A percentile compares a stretch with the other conserved stretches of the same genome.
Evolutionary conservation across 1,284 basidiomycete species (phyloP).

Genomic region (Apiotrichum siamense): DNA sequence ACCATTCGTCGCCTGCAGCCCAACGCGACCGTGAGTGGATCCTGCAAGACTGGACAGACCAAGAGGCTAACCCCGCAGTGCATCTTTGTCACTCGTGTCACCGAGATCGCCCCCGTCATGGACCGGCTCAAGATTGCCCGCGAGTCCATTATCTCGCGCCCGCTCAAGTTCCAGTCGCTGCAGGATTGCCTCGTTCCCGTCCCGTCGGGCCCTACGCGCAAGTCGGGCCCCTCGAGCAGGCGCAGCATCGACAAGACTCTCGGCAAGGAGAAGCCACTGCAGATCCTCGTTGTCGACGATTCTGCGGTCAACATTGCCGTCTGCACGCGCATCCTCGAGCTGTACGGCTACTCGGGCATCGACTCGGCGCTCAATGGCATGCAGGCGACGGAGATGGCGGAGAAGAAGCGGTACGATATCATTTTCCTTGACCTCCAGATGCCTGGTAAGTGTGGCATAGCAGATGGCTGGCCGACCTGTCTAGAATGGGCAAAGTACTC

Average conservation of each 20-base stretch:
- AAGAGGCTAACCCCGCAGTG: constrained; percentile 19
- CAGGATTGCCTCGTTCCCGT: constrained; percentile 21
- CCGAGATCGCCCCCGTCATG: constrained; percentile 26
- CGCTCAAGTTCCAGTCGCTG: constrained; percentile 37
- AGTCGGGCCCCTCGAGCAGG: not conserved
- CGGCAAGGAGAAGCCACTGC: constrained; percentile 24
- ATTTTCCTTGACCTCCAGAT: constrained; percentile 45
- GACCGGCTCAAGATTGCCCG: constrained; percentile 14
- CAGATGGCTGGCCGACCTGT: too few species aligned
- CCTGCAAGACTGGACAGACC: too few species aligned
- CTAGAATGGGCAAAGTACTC: too few species aligned
- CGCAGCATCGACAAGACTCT: constrained; percentile 11
- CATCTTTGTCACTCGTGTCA: constrained; percentile 30
- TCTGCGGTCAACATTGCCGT: constrained; percentile 40
- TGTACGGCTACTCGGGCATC: constrained; percentile 40
- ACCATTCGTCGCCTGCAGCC: constrained; percentile 27
- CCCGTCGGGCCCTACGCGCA: not conserved
- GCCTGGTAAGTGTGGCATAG: constrained; percentile 28
- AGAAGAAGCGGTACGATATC: constrained; percentile 33
- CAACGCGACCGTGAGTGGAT: constrained; percentile 22
- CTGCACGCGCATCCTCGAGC: constrained; percentile 33
- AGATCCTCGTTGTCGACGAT: constrained; percentile 44
- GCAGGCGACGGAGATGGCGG: constrained; percentile 34
- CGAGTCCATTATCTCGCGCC: constrained; percentile 35
- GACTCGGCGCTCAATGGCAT: constrained; percentile 35